phyloP scores from a whole-genome alignment of 805 yeast species.

The Candida boidinii region DNA sequence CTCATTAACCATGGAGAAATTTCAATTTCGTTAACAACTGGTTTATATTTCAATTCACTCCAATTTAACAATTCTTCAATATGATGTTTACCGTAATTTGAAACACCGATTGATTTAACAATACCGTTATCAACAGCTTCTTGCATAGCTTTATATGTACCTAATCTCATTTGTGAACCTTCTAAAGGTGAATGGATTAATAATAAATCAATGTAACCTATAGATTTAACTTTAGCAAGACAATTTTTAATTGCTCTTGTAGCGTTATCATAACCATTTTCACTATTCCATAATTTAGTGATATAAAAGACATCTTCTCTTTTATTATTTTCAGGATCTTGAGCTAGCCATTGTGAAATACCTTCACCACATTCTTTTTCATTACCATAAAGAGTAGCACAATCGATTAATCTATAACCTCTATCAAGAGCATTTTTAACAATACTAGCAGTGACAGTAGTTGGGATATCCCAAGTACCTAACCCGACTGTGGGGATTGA shows the following conservation, averaged over 20 bases:
- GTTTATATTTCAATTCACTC: constrained; percentile 44
- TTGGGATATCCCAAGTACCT: constrained; percentile 38
- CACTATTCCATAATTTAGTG: constrained; percentile 66
- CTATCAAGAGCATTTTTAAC: constrained; percentile 34
- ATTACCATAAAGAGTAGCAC: constrained; percentile 40
- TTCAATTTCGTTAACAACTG: constrained; percentile 78
- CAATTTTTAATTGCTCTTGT: constrained; percentile 50
- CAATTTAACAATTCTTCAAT: constrained; percentile 52
- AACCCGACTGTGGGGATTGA: constrained; percentile 41
- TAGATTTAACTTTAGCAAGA: constrained; percentile 37
- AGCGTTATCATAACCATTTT: constrained; percentile 52
- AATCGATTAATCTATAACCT: constrained; percentile 40
- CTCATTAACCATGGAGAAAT: constrained; percentile 79
- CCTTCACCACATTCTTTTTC: constrained; percentile 43
- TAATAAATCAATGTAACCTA: constrained; percentile 66
- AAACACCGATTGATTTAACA: constrained; percentile 67
- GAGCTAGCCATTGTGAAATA: constrained; percentile 29
- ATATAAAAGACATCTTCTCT: constrained; percentile 53
- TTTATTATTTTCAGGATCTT: constrained; percentile 27
- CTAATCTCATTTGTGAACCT: constrained; percentile 40
- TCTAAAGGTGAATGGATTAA: constrained; percentile 59
- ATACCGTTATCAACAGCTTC: constrained; percentile 54
- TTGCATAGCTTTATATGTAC: constrained; percentile 66
- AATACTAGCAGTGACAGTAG: constrained; percentile 24
- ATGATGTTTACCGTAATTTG: constrained; percentile 58